phyloP scores from a whole-genome alignment of 2,329 filamentous ascomycete genomes.

The Alternaria rosae region DNA sequence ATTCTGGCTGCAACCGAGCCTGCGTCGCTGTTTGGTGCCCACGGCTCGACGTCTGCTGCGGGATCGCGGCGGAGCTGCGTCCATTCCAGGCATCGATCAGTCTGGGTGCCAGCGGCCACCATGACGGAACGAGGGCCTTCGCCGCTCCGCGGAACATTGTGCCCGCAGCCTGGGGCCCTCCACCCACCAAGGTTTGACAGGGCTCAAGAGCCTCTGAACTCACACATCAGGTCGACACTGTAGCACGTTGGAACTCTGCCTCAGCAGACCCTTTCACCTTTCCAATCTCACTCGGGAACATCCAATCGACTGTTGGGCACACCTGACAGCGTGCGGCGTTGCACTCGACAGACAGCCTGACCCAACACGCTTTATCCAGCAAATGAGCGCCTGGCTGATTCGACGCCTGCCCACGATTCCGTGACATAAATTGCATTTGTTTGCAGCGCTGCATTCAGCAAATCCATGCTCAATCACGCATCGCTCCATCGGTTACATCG shows the following conservation, averaged over 20 bases:
- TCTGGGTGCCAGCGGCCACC: constrained; percentile 18
- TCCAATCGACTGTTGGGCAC: neutral
- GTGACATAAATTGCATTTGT: constrained; percentile 15
- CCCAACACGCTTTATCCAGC: constrained; percentile 15
- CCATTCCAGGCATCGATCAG: constrained; percentile 14
- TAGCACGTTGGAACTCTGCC: neutral
- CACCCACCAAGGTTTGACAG: neutral
- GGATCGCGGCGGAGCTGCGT: constrained; percentile 15
- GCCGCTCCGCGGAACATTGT: constrained; percentile 15
- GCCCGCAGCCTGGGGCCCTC: constrained; percentile 10
- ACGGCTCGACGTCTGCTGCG: constrained; percentile 23
- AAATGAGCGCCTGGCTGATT: constrained; percentile 8
- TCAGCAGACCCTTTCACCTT: constrained; percentile 2
- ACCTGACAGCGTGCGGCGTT: neutral
- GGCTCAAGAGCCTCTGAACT: constrained; percentile 1
- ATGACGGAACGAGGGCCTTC: constrained; percentile 9
- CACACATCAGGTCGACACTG: neutral
- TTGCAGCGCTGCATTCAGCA: constrained; percentile 18
- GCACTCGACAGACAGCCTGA: neutral
- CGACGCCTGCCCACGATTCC: constrained; percentile 3
- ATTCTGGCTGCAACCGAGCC: constrained; percentile 18
- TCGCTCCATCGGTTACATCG: constrained; percentile 14
- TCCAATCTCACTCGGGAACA: neutral
- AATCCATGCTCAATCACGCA: constrained; percentile 18
- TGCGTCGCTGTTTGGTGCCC: constrained; percentile 13